phyloP scores from a whole-genome alignment of 371 early-diverging fungal genomes.

The Coemansia sp. region DNA sequence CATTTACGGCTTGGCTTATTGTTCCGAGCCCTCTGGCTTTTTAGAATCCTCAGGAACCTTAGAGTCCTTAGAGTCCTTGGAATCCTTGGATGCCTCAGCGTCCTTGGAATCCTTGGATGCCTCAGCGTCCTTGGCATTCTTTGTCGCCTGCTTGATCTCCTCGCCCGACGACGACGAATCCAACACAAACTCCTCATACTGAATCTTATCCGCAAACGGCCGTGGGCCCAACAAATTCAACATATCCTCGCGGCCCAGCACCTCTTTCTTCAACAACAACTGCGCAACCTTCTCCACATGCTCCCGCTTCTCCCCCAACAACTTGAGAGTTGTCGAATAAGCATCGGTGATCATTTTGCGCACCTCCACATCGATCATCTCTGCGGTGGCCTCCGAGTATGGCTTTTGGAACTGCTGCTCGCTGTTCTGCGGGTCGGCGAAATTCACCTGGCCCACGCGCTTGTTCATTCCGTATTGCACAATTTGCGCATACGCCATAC shows the following conservation, averaged over 20 bases:
- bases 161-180: conserved; percentile 32
- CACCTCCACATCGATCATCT: conserved; percentile 92
- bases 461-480: conserved; percentile 93
- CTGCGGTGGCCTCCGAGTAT: conserved; percentile 92
- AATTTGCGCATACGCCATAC: conserved; percentile 94
- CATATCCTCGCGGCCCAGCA: conserved; percentile 94
- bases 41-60: neutral
- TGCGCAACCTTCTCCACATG: conserved; percentile 93
- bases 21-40: conserved; percentile 1
- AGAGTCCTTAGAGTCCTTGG: too few relatives aligned
- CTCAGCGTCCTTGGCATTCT: neutral
- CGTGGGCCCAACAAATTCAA: conserved; percentile 83
- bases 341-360: conserved; percentile 78
- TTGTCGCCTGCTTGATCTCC: neutral
- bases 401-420: conserved; percentile 84
- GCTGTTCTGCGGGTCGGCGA: conserved; percentile 63
- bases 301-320: conserved; percentile 77
- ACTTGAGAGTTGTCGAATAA: conserved; percentile 73
- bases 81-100: too few relatives aligned
- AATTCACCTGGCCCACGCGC: conserved; percentile 83
- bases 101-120: too few relatives aligned
- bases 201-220: conserved; percentile 77
- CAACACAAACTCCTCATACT: conserved; percentile 64
- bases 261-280: conserved; percentile 92
- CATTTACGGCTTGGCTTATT: neutral